phyloP scores from a whole-genome alignment of 495 filamentous ascomycete genomes.

The Podospora pseudocomata region DNA sequence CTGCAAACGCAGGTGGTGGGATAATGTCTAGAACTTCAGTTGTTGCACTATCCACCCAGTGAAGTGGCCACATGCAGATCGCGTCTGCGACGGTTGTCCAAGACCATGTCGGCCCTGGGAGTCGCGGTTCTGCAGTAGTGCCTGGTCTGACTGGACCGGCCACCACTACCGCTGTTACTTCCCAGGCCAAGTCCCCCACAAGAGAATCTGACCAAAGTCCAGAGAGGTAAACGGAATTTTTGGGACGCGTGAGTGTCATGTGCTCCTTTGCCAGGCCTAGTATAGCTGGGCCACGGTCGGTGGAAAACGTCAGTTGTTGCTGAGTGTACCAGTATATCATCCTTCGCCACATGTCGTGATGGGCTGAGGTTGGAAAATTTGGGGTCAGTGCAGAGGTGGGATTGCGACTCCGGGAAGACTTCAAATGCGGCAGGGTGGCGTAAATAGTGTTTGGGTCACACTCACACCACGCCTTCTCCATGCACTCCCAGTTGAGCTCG shows the following conservation, averaged over 20 bases:
- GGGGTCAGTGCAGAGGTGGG: background rate
- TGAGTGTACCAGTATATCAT: slow-evolving; percentile 1
- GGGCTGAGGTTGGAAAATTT: background rate
- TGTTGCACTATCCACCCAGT: background rate
- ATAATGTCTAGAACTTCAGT: background rate
- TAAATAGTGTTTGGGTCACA: background rate
- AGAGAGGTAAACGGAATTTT: background rate
- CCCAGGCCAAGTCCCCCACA: background rate
- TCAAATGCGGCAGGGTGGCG: background rate
- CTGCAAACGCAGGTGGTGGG: background rate
- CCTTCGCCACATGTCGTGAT: background rate
- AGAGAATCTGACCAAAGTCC: background rate
- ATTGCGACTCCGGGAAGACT: background rate
- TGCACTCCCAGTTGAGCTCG: background rate
- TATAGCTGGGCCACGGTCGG: background rate
- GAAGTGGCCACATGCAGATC: background rate
- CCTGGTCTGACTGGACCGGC: background rate
- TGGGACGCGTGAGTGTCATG: background rate
- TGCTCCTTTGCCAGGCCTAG: background rate
- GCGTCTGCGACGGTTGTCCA: background rate
- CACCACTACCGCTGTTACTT: background rate
- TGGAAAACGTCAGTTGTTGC: background rate
- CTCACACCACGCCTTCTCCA: background rate
- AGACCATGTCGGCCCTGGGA: slow-evolving; percentile 1
- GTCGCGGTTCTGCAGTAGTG: background rate